Evolutionary conservation across 345 rosid genomes (phyloP), one percentile per base, ranked within the genome.

Genomic region (Pistacia integerrima): DNA sequence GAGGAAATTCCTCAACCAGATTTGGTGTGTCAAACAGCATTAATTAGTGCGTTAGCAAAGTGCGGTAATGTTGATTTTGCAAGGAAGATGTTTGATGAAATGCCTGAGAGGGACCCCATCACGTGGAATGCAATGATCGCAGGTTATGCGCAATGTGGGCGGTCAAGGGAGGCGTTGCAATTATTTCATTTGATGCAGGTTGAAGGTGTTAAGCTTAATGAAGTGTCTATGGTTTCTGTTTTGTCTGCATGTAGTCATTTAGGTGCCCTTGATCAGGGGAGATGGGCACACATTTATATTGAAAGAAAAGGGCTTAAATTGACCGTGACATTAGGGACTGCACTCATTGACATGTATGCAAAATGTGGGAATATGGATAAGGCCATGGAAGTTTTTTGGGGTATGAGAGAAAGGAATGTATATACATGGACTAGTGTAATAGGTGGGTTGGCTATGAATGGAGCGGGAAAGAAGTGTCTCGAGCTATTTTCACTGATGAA

Each of bases 101-200:
- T 91, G 93, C 88, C 83, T 1, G 83, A 85, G 3, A 87, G 85
- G 58, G 93, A 89, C 28, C 79, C 83, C 0, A 44, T 89, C 64
- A 78, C 93, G 0, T 89, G 93, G 93, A 88, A 84, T 61, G 92
- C 93, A 0, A 88, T 91, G 88, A 81, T 91, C 76, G 76, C 90
- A 1, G 92, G 90, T 13, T 87, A 87, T 62, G 73, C 85, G 16
- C 92, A 87, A 75, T 78, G 86, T 36, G 91, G 93, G 56, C 75
- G 83, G 1, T 51, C 90, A 0, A 83, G 76, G 69, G 85, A 87
- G 36, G 90, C 91, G 4, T 70, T 89, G 76, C 35, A 64, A 69
- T 41, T 38, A 38, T 38, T 38, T 38, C 0, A 38, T 38, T 3
- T 3, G 41, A 38, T 38, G 41, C 4, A 38, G 41, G 41, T 48